Evolutionary conservation across 306 rosid genomes (phyloP).

Genomic region (Cicer chorassanicum): DNA sequence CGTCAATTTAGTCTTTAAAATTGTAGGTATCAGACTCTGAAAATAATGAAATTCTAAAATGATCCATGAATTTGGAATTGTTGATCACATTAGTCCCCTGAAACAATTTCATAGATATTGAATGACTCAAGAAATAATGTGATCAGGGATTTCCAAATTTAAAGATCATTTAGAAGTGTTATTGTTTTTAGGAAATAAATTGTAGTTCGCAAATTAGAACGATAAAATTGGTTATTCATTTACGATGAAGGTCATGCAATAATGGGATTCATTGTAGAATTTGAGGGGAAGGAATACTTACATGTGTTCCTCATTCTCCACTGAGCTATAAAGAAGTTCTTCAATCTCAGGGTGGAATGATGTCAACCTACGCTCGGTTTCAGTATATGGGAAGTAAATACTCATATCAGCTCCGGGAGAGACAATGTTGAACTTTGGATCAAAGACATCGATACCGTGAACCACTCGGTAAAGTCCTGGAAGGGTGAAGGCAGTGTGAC

Average conservation of each 20-base stretch:
- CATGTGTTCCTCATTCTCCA: slow-evolving; percentile 91
- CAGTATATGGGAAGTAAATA: slow-evolving; percentile 90
- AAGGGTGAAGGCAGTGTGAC: slow-evolving; percentile 96
- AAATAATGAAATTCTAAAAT: background rate
- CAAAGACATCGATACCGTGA: slow-evolving; percentile 89
- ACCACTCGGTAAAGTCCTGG: slow-evolving; percentile 98
- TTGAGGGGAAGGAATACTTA: slow-evolving; percentile 43
- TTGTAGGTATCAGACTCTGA: background rate
- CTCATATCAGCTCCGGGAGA: slow-evolving; percentile 96
- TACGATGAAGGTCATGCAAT: too few species aligned
- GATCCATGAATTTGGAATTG: background rate
- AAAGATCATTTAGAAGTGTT: background rate
- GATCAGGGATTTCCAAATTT: background rate
- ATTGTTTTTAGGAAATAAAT: background rate
- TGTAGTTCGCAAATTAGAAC: too few species aligned
- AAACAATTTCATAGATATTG: background rate
- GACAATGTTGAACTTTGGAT: slow-evolving; percentile 99
- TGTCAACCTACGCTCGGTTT: slow-evolving; percentile 73
- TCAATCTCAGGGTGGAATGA: slow-evolving; percentile 83
- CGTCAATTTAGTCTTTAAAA: background rate
- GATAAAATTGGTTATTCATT: too few species aligned
- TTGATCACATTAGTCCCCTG: background rate
- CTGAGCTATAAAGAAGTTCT: slow-evolving; percentile 85
- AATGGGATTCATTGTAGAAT: too few species aligned
- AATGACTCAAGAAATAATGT: background rate